Conservation (phyloP, 257 asterid species). For the Jasminum sambac region DNA sequence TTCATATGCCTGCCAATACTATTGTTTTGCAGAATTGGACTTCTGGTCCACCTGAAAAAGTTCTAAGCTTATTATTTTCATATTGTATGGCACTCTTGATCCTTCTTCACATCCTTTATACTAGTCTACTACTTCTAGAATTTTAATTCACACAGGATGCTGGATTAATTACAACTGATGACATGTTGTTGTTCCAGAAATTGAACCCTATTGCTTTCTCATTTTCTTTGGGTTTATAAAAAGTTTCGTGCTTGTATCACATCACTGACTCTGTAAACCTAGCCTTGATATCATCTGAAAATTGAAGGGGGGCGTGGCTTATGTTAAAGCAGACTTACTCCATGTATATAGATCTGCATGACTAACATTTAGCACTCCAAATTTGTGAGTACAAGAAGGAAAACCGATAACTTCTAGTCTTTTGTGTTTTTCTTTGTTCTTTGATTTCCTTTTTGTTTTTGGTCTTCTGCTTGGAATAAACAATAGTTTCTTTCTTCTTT, state of each 20-base stretch:
- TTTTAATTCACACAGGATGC: background rate
- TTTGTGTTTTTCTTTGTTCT: background rate
- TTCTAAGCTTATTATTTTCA: background rate
- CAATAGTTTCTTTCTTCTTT: background rate
- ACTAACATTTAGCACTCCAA: background rate
- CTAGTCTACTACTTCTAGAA: background rate
- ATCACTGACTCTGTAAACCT: background rate
- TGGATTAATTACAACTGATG: background rate
- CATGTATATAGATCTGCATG: background rate
- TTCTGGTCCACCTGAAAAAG: background rate
- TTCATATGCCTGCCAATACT: background rate
- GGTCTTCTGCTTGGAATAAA: background rate
- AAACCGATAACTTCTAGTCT: background rate
- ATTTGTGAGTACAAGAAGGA: background rate
- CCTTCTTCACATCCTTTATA: background rate
- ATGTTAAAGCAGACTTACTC: background rate
- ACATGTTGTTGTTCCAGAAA: background rate
- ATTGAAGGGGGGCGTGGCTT: background rate
- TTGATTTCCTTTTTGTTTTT: background rate
- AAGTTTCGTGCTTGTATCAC: background rate
- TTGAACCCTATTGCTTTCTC: background rate
- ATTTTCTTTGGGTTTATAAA: background rate
- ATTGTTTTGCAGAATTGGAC: background rate
- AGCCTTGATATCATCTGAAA: background rate
- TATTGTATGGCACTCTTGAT: background rate